Conservation (phyloP, 495 filamentous ascomycete species). For the Penicillium riverlandense region DNA sequence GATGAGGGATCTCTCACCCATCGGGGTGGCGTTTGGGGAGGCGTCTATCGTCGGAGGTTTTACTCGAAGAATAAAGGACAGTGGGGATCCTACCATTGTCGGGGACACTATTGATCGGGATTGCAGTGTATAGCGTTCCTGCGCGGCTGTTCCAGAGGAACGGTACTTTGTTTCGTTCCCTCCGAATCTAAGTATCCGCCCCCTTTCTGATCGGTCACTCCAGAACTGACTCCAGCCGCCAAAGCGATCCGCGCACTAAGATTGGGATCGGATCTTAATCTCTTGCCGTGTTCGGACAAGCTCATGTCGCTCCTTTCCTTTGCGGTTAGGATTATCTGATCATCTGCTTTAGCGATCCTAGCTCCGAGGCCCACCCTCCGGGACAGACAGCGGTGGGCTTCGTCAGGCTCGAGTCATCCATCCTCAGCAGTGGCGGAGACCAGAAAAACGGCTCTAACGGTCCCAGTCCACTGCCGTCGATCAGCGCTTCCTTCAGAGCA, state of each 20-base stretch:
- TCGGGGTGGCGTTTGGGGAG: slow-evolving; percentile 11
- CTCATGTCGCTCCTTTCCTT: slow-evolving; percentile 20
- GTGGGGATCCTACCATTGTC: no score
- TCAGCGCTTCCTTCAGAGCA: background rate
- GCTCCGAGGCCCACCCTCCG: background rate
- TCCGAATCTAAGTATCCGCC: no score
- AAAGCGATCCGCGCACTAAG: slow-evolving; percentile 3
- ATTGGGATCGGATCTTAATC: slow-evolving; percentile 27
- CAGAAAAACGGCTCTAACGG: background rate
- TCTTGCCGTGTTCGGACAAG: slow-evolving; percentile 26
- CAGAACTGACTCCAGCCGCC: no score
- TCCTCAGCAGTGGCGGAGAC: background rate
- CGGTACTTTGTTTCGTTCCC: no score
- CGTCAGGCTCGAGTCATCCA: background rate
- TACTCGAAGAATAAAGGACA: slow-evolving; percentile 1
- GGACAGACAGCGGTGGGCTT: background rate
- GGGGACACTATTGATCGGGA: no score
- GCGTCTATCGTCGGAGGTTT: slow-evolving; percentile 16
- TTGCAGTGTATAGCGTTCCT: no score
- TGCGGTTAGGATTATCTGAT: slow-evolving; percentile 26
- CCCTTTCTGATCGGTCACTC: no score
- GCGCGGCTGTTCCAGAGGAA: no score
- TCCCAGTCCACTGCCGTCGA: background rate
- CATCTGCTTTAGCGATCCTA: slow-evolving; percentile 23
- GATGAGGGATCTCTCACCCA: slow-evolving; percentile 8